Evolutionary conservation across 2,329 filamentous ascomycete genomes (phyloP), one percentile per base, ranked within the genome.

Genomic region (Lizonia empirigonia): DNA sequence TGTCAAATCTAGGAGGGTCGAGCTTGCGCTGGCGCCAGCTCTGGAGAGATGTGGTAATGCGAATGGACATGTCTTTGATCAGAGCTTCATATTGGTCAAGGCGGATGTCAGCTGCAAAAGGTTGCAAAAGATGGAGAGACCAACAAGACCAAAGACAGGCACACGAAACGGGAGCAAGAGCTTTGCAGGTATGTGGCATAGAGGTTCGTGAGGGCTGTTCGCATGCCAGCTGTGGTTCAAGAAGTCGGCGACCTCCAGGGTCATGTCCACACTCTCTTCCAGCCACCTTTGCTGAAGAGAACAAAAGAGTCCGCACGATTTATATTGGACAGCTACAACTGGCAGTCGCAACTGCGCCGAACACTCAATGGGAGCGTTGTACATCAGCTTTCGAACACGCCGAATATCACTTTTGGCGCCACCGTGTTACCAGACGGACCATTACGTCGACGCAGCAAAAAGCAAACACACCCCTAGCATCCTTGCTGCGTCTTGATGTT

Each of bases 1-100:
- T 33, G 48, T 37, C 7, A 64, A 61, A 34, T 47, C 58, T 5
- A 63, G 67, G 42, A 51, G 55, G 36, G 71, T 73, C 1, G 68
- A 73, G 42, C 50, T 73, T 7, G 63, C 64, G 15, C 58, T 72
- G 45, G 71, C 71, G n/a, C 71, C 71, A 34, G 71, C 71, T 24
- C 53, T 73, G 18, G 71, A 73, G 51, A 60, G 71, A 52, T 72
- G 70, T 27, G 71, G 71, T 16, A 72, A 72, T 56, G 67, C 71
- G 20, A 73, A 72, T 39, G 71, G 71, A 15, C 66, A 72, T 56
- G 57, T 71, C 3, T 72, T 72, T 50, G 70, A 72, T 29, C 65
- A 71, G 40, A 68, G 62, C 44, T 72, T 72, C 38, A 71, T 73
- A 20, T 51, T 73, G 24, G 63, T 73, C 33, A 73, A 72, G 46